Percentiles rank a stretch among this genome's conserved stretches.
phyloP scores from a whole-genome alignment of 371 early-diverging fungal species.

The Haplosporangium sp. region DNA sequence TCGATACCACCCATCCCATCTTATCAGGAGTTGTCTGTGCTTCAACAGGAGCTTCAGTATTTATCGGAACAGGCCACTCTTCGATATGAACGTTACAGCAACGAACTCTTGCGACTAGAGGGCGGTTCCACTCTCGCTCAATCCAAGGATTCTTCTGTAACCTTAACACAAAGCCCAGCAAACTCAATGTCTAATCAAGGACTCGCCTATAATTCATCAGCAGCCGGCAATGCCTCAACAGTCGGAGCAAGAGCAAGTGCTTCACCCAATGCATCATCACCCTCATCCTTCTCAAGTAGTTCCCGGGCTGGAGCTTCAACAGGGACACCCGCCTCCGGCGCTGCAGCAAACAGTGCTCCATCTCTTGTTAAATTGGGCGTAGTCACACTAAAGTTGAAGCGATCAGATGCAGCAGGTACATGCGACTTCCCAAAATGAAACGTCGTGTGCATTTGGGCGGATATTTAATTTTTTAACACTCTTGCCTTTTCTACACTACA shows the following conservation, averaged over 20 bases:
- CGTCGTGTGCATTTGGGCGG: background rate
- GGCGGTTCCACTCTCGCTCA: conserved; percentile 12
- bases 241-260: conserved; percentile 21
- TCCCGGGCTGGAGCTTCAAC: conserved; percentile 28
- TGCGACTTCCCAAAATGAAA: too few species aligned
- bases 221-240: conserved; percentile 10
- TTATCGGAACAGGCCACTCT: conserved; percentile 33
- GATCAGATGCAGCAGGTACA: conserved; percentile 43
- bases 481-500: background rate
- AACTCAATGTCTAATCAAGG: conserved; percentile 16
- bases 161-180: conserved; percentile 21
- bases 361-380: conserved; percentile 35
- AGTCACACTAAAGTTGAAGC: conserved; percentile 48
- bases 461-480: background rate
- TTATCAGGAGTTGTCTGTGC: conserved; percentile 27
- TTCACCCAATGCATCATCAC: conserved; percentile 38
- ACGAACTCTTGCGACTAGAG: conserved; percentile 33
- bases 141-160: conserved; percentile 37
- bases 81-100: conserved; percentile 29
- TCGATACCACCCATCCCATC: conserved; percentile 29
- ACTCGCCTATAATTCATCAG: conserved; percentile 1
- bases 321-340: conserved; percentile 7
- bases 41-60: conserved; percentile 44
- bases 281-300: conserved; percentile 39
- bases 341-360: conserved; percentile 9